Evolutionary conservation across 2,329 filamentous ascomycete species (phyloP).

Genomic region (Colletotrichum musae): DNA sequence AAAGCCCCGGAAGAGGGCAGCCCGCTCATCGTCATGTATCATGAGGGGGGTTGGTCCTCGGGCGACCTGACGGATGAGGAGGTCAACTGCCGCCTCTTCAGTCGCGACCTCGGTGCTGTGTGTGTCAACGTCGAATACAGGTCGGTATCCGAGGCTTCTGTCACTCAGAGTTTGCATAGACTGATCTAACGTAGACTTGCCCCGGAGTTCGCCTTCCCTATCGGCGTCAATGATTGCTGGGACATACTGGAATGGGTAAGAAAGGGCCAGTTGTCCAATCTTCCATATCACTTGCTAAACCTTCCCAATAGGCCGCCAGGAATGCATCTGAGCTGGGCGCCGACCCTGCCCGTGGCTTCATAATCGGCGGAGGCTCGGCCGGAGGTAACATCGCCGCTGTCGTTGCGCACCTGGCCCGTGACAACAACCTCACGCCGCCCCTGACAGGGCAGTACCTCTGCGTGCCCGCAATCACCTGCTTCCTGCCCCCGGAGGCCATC

Average conservation of each 20-base stretch:
- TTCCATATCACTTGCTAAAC: not conserved
- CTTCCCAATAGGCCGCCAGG: slow-evolving; percentile 2
- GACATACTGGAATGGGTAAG: slow-evolving; percentile 52
- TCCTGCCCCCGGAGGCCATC: slow-evolving; percentile 18
- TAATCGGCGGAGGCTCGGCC: slow-evolving; percentile 65
- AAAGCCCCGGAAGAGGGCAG: slow-evolving; percentile 1
- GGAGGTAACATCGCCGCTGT: slow-evolving; percentile 65
- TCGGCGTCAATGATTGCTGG: slow-evolving; percentile 60
- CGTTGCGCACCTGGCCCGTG: slow-evolving; percentile 57
- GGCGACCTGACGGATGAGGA: slow-evolving; percentile 35
- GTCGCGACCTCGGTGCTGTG: slow-evolving; percentile 19
- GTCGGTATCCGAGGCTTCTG: not conserved
- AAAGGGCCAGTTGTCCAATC: not conserved
- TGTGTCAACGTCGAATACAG: slow-evolving; percentile 64
- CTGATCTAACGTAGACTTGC: slow-evolving; percentile 50
- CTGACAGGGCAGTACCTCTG: slow-evolving; percentile 55
- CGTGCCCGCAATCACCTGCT: slow-evolving; percentile 26
- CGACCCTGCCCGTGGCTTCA: slow-evolving; percentile 59
- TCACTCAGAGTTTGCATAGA: not conserved
- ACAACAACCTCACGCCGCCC: slow-evolving; percentile 53
- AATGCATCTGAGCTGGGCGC: slow-evolving; percentile 51
- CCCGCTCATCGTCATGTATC: slow-evolving; percentile 36
- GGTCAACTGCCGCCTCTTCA: slow-evolving; percentile 33
- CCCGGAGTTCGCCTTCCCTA: slow-evolving; percentile 64
- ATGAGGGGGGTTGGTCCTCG: slow-evolving; percentile 31